Conservation (phyloP, 2,329 filamentous ascomycete genomes). For the Huntiella bhutanensis region DNA sequence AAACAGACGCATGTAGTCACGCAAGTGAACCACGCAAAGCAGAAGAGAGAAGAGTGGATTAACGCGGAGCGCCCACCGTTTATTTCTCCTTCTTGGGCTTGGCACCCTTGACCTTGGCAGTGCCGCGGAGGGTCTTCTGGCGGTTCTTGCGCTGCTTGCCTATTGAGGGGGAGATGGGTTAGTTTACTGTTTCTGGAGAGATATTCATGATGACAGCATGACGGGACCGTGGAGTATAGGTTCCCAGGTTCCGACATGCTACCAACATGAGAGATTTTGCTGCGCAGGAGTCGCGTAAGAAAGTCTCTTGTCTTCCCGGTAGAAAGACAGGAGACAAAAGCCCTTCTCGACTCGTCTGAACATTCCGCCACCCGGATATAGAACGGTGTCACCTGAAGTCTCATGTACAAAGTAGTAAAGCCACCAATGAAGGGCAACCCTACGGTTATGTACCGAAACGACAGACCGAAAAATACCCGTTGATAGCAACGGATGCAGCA, state of each 20-base stretch:
- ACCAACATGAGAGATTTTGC: not conserved
- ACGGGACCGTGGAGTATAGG: not conserved
- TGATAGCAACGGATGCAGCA: conserved; percentile 8
- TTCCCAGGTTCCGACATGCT: not conserved
- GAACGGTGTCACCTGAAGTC: not conserved
- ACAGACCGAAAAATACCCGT: conserved; percentile 2
- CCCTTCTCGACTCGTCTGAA: conserved; percentile 11
- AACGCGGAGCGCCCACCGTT: conserved; percentile 19
- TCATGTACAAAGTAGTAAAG: not conserved
- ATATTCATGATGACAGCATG: not conserved
- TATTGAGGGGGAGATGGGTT: conserved; percentile 24
- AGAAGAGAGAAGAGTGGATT: conserved; percentile 1
- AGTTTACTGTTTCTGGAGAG: not conserved
- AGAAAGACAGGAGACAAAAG: conserved; percentile 8
- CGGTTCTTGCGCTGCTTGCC: conserved; percentile 99
- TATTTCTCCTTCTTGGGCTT: conserved; percentile 90
- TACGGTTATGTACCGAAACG: not conserved
- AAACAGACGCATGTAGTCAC: not conserved
- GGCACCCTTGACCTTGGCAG: conserved; percentile 93
- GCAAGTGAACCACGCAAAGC: conserved; percentile 4
- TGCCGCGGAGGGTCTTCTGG: conserved; percentile 94
- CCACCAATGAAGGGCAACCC: not conserved
- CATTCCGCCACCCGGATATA: conserved; percentile 4
- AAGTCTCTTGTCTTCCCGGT: conserved; percentile 12
- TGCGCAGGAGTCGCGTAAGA: conserved; percentile 4